phyloP scores from a whole-genome alignment of 2,329 filamentous ascomycete genomes.

The Purpureocillium takamizusanense region DNA sequence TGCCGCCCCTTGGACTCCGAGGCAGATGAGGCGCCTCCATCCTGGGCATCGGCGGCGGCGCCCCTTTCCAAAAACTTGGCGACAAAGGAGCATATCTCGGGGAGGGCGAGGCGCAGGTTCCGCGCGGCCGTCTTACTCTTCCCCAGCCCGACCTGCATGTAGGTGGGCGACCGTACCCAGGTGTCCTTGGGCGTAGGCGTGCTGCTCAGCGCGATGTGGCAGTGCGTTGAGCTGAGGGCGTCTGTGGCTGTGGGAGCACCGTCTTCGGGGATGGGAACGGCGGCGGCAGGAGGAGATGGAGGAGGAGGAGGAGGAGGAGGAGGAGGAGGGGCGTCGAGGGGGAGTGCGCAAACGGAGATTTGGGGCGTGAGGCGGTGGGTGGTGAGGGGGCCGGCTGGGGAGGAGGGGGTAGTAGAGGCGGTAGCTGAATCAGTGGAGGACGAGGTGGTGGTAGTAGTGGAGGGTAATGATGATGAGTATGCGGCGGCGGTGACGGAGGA shows the following conservation, averaged over 20 bases:
- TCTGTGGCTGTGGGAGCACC: constrained; percentile 1
- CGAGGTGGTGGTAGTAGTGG: no score
- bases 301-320: no score
- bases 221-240: constrained; percentile 12
- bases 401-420: no score
- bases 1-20: no score
- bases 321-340: constrained; percentile 13
- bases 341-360: constrained; percentile 27
- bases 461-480: no score
- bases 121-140: constrained; percentile 72
- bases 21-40: no score
- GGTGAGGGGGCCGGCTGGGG: no score
- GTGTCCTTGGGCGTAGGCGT: constrained; percentile 33
- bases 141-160: constrained; percentile 54
- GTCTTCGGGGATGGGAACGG: no score
- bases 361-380: constrained; percentile 22
- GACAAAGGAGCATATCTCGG: constrained; percentile 51
- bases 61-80: constrained; percentile 22
- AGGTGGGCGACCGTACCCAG: constrained; percentile 25
- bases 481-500: no score
- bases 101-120: constrained; percentile 66
- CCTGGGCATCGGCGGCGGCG: no score
- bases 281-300: no score
- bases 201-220: constrained; percentile 33
- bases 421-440: no score